phyloP scores from a whole-genome alignment of 108 stramenopile species.

The Skeletonema potamos region DNA sequence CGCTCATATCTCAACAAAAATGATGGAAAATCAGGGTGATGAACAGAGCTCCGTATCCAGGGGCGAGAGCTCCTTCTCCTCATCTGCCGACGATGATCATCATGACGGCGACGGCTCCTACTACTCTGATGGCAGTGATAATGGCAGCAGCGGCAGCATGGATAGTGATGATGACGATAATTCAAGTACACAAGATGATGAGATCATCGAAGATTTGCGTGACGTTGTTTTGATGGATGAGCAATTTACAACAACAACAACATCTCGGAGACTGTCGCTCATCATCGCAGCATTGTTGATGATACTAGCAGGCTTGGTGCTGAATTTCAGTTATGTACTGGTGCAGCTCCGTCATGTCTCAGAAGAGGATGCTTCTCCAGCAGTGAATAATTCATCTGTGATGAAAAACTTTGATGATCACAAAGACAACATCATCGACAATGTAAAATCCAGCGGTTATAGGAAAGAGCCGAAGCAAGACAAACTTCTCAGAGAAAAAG shows the following conservation, averaged over 20 bases:
- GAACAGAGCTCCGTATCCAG: background rate
- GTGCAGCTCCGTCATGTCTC: background rate
- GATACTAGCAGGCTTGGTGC: background rate
- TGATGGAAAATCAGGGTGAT: background rate
- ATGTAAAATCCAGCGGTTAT: background rate
- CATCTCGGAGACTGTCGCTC: background rate
- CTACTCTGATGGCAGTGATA: background rate
- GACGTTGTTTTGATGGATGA: background rate
- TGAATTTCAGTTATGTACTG: conserved; percentile 8
- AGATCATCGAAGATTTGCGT: background rate
- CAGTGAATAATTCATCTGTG: background rate
- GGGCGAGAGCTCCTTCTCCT: background rate
- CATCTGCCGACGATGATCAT: background rate
- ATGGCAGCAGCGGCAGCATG: background rate
- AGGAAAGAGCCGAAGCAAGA: background rate
- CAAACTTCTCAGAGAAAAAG: background rate
- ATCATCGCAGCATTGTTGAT: background rate
- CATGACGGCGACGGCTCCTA: background rate
- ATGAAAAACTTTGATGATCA: background rate
- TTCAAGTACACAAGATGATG: conserved; percentile 1
- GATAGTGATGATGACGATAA: background rate
- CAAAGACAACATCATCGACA: background rate
- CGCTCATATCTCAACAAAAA: background rate
- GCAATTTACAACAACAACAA: background rate
- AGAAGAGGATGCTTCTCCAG: background rate